Evolutionary conservation across 345 rosid species (phyloP).

Genomic region (Eutrema heterophyllum): DNA sequence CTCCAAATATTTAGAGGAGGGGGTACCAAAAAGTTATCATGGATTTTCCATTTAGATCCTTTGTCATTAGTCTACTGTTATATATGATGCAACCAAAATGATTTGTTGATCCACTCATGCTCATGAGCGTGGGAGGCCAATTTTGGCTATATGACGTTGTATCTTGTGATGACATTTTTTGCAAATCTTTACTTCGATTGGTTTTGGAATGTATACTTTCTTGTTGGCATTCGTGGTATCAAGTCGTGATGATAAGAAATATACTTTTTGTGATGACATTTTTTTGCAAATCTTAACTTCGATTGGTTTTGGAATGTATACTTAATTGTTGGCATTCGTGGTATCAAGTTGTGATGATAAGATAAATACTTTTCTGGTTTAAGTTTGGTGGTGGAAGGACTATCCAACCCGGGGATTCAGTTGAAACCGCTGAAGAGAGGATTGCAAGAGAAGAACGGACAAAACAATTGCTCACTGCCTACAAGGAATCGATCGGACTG

Average conservation of each 20-base stretch:
- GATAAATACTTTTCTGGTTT: conserved; percentile 10
- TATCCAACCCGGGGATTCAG: conserved; percentile 69
- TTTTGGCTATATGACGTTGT: not conserved
- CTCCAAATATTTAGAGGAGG: not conserved
- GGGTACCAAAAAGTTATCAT: not conserved
- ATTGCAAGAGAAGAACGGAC: conserved; percentile 63
- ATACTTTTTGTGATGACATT: not conserved
- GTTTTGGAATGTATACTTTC: not conserved
- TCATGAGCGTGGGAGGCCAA: not conserved
- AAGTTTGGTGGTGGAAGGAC: conserved; percentile 89
- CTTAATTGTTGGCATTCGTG: not conserved
- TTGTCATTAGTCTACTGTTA: not conserved
- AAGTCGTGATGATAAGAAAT: too few species aligned
- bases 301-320: not conserved
- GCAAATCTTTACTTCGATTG: not conserved
- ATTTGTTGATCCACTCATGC: not conserved
- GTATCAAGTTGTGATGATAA: not conserved
- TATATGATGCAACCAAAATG: not conserved
- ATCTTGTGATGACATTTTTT: not conserved
- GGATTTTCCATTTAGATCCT: not conserved
- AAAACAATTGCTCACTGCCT: conserved; percentile 57
- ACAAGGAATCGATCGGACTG: conserved; percentile 60
- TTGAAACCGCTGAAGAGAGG: conserved; percentile 74
- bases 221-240: too few species aligned
- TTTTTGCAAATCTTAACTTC: not conserved